Evolutionary conservation across 805 yeast genomes (phyloP), one percentile per base, ranked within the genome.

Genomic region (Yarrowia divulgata): DNA sequence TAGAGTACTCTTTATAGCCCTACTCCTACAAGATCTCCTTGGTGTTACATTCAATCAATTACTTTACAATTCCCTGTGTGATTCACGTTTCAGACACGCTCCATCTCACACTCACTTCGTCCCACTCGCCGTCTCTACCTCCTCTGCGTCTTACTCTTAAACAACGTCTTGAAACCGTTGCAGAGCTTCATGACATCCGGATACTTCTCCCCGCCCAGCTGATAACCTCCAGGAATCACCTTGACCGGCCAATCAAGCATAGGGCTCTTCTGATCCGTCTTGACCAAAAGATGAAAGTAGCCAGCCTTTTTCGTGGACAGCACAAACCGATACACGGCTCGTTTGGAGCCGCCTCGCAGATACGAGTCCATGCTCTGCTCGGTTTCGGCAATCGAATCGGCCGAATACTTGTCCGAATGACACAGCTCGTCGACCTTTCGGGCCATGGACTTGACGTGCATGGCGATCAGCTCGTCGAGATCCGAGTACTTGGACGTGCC

Each of bases 291-390:
- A 74, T 87, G 83, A 78, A 95, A 93, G 87, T 94, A 91, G n/a
- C 99, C 98, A 1, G 99, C 97, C 50, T 89, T 87, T 74, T 88
- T 90, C 78, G 90, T 91, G 79, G 96, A 97, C 78, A 87, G 88
- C 76, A 97, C 90, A 81, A 93, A 95, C 50, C 92, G 91, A 77
- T 95, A 95, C 16, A 91, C 92, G 70, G 97, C 90, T 79, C 93
- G 88, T 75, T 88, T 89, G 54, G 97, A 95, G 75, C 93, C 93
- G 39, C 97, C 98, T 74, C 87, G 89, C 2, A 97, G 90, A 77
- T 92, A 95, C 40, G 94, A 88, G 71, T 91, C 90, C 73, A 95
- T 85, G 90, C 96, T 93, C 73, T 89, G 89, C 72, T 88, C 87
- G 14, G 92, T 97, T 71, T 93, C 97, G 57, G 86, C 83, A 71